Evolutionary conservation across 2,329 filamentous ascomycete species (phyloP).

Genomic region (Aspergillus sp.): DNA sequence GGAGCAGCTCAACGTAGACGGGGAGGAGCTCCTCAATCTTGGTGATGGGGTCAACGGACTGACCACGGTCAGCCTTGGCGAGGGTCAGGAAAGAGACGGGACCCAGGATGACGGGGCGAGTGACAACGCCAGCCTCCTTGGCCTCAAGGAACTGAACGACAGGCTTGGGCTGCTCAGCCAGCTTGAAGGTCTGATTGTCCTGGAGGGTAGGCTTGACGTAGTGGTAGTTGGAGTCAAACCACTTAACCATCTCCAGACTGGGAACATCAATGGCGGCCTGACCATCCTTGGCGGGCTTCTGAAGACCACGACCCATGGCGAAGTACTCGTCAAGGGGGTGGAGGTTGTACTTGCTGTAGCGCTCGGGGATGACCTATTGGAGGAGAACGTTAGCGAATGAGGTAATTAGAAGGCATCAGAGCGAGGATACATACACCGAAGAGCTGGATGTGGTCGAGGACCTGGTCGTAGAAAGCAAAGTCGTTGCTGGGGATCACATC

Average conservation of each 20-base stretch:
- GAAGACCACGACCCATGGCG: conserved; percentile 98
- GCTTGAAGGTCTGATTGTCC: conserved; percentile 95
- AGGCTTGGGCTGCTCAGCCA: conserved; percentile 84
- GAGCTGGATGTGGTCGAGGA: conserved; percentile 96
- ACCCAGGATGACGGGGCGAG: conserved; percentile 90
- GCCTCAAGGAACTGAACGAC: conserved; percentile 93
- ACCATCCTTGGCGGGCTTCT: conserved; percentile 67
- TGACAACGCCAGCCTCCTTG: conserved; percentile 91
- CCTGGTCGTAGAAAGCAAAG: conserved; percentile 98
- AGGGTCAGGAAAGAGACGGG: conserved; percentile 97
- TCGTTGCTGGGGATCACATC: conserved; percentile 99
- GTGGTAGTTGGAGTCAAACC: conserved; percentile 99
- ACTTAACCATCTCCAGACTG: conserved; percentile 98
- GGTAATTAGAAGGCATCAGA: conserved; percentile 2
- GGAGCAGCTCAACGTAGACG: conserved; percentile 89
- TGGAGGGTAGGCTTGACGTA: conserved; percentile 99
- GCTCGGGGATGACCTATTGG: conserved; percentile 78
- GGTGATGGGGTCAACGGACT: conserved; percentile 89
- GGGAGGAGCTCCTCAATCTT: conserved; percentile 91
- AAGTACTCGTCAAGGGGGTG: conserved; percentile 95
- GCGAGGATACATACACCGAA: conserved; percentile 71
- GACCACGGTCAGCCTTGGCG: conserved; percentile 95
- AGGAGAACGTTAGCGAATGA: conserved; percentile 26
- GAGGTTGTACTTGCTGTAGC: conserved; percentile 88
- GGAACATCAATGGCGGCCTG: conserved; percentile 75